Evolutionary conservation across 2,329 filamentous ascomycete genomes (phyloP), one percentile per base, ranked within the genome.

Genomic region (Cladosporium sp.): DNA sequence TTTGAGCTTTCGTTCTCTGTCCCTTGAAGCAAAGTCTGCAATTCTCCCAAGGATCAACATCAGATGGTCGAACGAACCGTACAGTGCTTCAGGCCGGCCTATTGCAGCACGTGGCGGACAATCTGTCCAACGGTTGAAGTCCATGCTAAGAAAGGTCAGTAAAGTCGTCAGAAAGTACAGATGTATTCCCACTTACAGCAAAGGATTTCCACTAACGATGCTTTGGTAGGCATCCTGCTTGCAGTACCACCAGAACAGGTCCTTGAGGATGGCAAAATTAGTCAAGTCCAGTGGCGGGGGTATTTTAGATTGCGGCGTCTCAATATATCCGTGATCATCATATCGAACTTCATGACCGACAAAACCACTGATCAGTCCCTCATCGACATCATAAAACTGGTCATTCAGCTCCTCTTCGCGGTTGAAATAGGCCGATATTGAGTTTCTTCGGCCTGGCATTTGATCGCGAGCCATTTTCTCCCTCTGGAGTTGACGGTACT

Each of bases 161-260:
- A 16, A 29, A 19, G 6, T 4, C 11, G 16, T 38, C 9, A 9
- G 6, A 16, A 22, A 7, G 52, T 46, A 69, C 48, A 72, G 65
- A 43, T 38, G 36, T 35, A 29, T 30, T 2, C 22, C 56, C 19
- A 78, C 89, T 78, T 74, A 95, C 89, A 96, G 84, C 40, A 94
- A 74, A 54, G 79, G 79, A 36, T 92, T 91, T 7, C 89, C 92
- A 57, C 91, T 93, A 19, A 97, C 73, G 53, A 96, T 81, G 64
- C 88, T 90, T 66, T 96, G 92, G 59, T 92, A 94, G 7, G 87
- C 82, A 66, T 97, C 93, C 74, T 96, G 93, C 68, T 95, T 95
- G 60, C 81, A 85, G 65, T 91, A 96, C 87, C 90, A 96, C 91
- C 92, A 98, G 64, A 86, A 94, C 4, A 97, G 71, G 68, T 97